Conservation (phyloP, 176 grass and related monocot genomes). For the Rhynchospora breviuscula region DNA sequence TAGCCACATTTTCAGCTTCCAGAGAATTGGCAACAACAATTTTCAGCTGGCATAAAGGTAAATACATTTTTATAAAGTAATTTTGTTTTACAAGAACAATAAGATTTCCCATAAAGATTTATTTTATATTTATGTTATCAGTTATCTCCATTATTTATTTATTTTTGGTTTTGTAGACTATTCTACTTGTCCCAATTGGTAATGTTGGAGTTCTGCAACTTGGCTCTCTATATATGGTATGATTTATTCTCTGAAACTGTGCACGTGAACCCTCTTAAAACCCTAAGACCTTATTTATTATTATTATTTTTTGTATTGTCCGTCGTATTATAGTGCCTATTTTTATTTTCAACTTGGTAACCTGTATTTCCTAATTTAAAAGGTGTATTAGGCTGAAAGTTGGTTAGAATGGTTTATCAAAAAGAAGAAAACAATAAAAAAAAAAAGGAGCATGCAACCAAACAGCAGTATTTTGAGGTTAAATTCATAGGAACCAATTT, state of each 20-base stretch:
- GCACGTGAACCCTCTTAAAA: neutral
- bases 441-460: neutral
- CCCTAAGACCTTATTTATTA: neutral
- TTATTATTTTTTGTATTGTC: no score
- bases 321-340: no score
- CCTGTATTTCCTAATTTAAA: neutral
- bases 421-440: neutral
- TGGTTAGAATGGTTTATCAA: no score
- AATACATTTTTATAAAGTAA: slow-evolving; percentile 1
- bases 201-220: slow-evolving; percentile 60
- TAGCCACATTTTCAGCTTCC: slow-evolving; percentile 34
- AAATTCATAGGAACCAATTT: no score
- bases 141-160: neutral
- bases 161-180: slow-evolving; percentile 46
- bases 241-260: neutral
- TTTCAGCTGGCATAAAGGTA: slow-evolving; percentile 65
- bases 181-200: slow-evolving; percentile 52
- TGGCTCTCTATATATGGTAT: slow-evolving; percentile 59
- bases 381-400: no score
- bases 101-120: neutral
- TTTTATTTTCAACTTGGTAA: no score
- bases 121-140: neutral
- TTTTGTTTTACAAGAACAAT: neutral
- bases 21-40: slow-evolving; percentile 52
- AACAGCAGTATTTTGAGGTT: neutral